Evolutionary conservation across 1,284 basidiomycete genomes (phyloP).

Genomic region (Papiliotrema laurentii): DNA sequence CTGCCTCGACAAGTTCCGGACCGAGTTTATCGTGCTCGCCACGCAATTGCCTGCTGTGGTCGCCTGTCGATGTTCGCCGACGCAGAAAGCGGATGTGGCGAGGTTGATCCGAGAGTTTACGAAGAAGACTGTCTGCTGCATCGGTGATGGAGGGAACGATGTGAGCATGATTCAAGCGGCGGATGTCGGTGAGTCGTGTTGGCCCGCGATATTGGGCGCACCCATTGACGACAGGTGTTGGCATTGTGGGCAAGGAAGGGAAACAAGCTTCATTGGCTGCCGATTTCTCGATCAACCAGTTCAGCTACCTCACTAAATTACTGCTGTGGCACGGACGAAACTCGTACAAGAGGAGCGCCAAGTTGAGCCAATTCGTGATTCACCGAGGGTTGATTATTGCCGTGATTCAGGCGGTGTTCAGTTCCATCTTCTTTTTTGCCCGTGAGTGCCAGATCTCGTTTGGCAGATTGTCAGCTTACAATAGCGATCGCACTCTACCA

Average conservation of each 20-base stretch:
- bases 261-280: slow-evolving; percentile 97
- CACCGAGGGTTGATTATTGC: slow-evolving; percentile 97
- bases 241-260: slow-evolving; percentile 98
- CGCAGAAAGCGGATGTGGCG: slow-evolving; percentile 97
- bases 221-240: slow-evolving; percentile 63
- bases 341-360: slow-evolving; percentile 95
- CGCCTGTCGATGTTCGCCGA: slow-evolving; percentile 96
- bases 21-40: slow-evolving; percentile 91
- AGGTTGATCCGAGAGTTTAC: slow-evolving; percentile 84
- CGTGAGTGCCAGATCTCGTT: slow-evolving; percentile 46
- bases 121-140: slow-evolving; percentile 94
- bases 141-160: slow-evolving; percentile 96
- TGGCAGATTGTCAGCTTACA: background rate
- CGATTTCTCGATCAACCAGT: slow-evolving; percentile 96
- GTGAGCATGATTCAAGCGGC: slow-evolving; percentile 96
- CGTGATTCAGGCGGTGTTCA: slow-evolving; percentile 95
- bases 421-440: slow-evolving; percentile 96
- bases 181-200: slow-evolving; percentile 71
- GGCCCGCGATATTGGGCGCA: background rate
- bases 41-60: slow-evolving; percentile 95
- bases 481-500: slow-evolving; percentile 89
- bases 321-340: slow-evolving; percentile 86
- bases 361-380: slow-evolving; percentile 97
- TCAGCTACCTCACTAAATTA: slow-evolving; percentile 89
- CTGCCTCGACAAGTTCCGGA: slow-evolving; percentile 81